phyloP scores from a whole-genome alignment of 1,284 basidiomycete species.

The Ustilago bromivora region DNA sequence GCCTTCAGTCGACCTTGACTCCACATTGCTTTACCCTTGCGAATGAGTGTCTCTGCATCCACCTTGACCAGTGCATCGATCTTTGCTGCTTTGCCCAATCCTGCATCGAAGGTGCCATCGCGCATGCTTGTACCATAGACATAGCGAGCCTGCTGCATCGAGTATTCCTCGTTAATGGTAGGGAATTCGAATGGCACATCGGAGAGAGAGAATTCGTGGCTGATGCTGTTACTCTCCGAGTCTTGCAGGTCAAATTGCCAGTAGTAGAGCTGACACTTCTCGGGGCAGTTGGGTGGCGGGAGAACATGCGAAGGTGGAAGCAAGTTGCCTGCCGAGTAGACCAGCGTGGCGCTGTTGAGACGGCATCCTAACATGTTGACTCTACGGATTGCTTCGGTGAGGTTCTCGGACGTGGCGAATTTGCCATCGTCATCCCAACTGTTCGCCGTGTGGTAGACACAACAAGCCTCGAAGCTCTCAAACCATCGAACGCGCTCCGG shows the following conservation, averaged over 20 bases:
- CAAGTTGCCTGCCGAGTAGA: slow-evolving; percentile 72
- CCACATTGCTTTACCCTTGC: slow-evolving; percentile 62
- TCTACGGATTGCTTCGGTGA: slow-evolving; percentile 2
- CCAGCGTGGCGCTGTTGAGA: slow-evolving; percentile 72
- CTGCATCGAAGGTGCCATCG: slow-evolving; percentile 71
- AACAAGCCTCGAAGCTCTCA: slow-evolving; percentile 70
- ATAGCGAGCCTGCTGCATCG: slow-evolving; percentile 70
- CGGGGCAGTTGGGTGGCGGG: slow-evolving; percentile 67
- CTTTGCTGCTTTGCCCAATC: slow-evolving; percentile 72
- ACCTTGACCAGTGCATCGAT: slow-evolving; percentile 73
- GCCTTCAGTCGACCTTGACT: slow-evolving; percentile 45
- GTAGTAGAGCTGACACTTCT: slow-evolving; percentile 72
- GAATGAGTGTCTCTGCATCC: slow-evolving; percentile 70
- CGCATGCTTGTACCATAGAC: slow-evolving; percentile 70
- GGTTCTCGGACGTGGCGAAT: slow-evolving; percentile 41
- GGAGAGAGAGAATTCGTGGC: slow-evolving; percentile 72
- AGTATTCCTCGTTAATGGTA: slow-evolving; percentile 67
- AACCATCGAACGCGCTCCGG: slow-evolving; percentile 70
- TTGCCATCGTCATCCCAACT: slow-evolving; percentile 70
- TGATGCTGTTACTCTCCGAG: slow-evolving; percentile 45
- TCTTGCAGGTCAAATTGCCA: slow-evolving; percentile 69
- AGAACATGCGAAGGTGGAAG: slow-evolving; percentile 64
- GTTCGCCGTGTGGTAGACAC: slow-evolving; percentile 73
- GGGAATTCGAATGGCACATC: slow-evolving; percentile 73
- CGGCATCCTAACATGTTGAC: slow-evolving; percentile 72